Evolutionary conservation across 2,329 filamentous ascomycete species (phyloP), one percentile per base, ranked within the genome.

Genomic region (Orbilia ellipsospora): DNA sequence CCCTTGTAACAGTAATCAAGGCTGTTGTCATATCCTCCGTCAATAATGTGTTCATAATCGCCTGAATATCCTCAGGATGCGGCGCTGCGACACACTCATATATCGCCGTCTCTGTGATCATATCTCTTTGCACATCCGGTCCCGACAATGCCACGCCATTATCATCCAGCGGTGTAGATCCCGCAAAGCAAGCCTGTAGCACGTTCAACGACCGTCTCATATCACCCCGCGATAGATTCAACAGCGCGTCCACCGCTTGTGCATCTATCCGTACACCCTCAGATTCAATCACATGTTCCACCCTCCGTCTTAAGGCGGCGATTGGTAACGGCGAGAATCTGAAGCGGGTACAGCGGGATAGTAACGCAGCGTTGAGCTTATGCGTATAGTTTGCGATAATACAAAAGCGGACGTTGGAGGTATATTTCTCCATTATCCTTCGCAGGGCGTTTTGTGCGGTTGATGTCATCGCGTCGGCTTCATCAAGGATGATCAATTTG

Each of bases 401-500:
- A 84, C 94, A 98, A 84, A 99, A 99, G 62, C 95, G 87, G 1
- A 95, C 97, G 84, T 99, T 99, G 74, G 92, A 92, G 0, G 95
- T 99, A 84, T 99, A 99, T 73, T 97, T 97, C 82, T 99, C 95
- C 95, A 99, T 99, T 81, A 99, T 98, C 56, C 95, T 87, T 77
- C 95, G 88, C 66, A 99, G 85, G 0, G 95, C 95, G 94, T 99
- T 99, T 83, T 99, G 95, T 4, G 95, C 95, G 0, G 94, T 96
- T 64, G 92, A 91, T n/a, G 95, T 99, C 95, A 99, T 99, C 64
- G 95, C 95, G 82, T 99, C 95, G n/a, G 95, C 95, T 85, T 99
- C 95, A 82, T 99, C 95, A 3, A 99, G 88, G 66, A 99, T 92
- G 81, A 99, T 98, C 79, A 99, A 89, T 85, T 99, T 99, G 86